A percentile compares a stretch with the other conserved stretches of the same genome.
Conservation (phyloP, 495 filamentous ascomycete species). For the Talaromyces liani region DNA sequence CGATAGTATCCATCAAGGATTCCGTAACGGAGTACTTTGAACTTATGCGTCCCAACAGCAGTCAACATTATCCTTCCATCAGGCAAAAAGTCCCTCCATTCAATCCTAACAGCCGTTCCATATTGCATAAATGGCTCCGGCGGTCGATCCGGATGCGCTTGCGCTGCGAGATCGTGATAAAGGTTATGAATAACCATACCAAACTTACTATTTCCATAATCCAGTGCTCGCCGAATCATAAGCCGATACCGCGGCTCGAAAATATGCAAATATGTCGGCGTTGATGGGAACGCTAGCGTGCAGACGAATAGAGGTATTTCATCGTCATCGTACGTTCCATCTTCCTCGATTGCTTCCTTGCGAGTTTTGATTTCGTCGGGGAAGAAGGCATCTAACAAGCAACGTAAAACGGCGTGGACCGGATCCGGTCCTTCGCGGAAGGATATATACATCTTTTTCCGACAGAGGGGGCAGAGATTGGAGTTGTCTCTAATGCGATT, state of each 20-base stretch:
- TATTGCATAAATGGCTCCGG: slow-evolving; percentile 55
- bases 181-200: slow-evolving; percentile 77
- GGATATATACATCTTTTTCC: slow-evolving; percentile 56
- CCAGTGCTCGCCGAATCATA: slow-evolving; percentile 75
- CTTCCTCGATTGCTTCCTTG: slow-evolving; percentile 43
- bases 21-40: slow-evolving; percentile 57
- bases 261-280: slow-evolving; percentile 82
- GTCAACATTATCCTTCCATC: slow-evolving; percentile 79
- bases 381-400: slow-evolving; percentile 56
- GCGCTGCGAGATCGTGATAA: slow-evolving; percentile 5
- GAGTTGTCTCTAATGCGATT: slow-evolving; percentile 68
- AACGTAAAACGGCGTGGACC: slow-evolving; percentile 53
- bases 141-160: not conserved
- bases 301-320: slow-evolving; percentile 73
- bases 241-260: slow-evolving; percentile 86
- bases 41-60: slow-evolving; percentile 66
- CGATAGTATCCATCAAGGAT: slow-evolving; percentile 70
- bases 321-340: slow-evolving; percentile 43
- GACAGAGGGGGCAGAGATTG: slow-evolving; percentile 71
- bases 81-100: slow-evolving; percentile 60
- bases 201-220: slow-evolving; percentile 61
- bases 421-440: slow-evolving; percentile 44
- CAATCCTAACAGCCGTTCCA: slow-evolving; percentile 70
- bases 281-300: slow-evolving; percentile 69
- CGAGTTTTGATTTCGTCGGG: slow-evolving; percentile 55